Evolutionary conservation across 345 rosid species (phyloP).

Genomic region (Murraya koenigii): DNA sequence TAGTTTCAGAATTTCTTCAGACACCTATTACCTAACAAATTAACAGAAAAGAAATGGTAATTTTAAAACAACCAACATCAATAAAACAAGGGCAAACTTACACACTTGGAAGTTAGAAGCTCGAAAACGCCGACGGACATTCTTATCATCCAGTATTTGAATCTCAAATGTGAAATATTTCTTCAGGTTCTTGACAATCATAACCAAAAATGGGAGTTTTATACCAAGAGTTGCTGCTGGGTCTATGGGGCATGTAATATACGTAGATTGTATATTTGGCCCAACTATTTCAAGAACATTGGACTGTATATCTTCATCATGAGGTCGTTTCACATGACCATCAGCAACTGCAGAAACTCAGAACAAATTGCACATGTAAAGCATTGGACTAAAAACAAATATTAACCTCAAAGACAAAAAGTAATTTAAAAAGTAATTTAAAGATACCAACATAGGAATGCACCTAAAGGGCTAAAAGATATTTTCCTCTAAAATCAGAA

Average conservation of each 20-base stretch:
- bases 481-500: background rate
- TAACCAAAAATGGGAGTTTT: slow-evolving; percentile 89
- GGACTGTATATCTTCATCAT: slow-evolving; percentile 88
- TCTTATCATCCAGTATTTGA: slow-evolving; percentile 96
- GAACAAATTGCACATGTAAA: background rate
- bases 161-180: slow-evolving; percentile 95
- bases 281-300: slow-evolving; percentile 88
- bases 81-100: slow-evolving; percentile 45
- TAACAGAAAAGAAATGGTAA: background rate
- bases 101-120: slow-evolving; percentile 99
- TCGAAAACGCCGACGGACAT: slow-evolving; percentile 90
- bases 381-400: background rate
- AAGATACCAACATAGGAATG: background rate
- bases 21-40: too few relatives aligned
- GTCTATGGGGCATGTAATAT: slow-evolving; percentile 91
- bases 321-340: slow-evolving; percentile 84
- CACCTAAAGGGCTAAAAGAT: slow-evolving; percentile 11
- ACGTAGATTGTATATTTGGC: slow-evolving; percentile 81
- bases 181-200: slow-evolving; percentile 87
- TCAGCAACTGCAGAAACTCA: slow-evolving; percentile 53
- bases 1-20: background rate
- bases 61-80: background rate
- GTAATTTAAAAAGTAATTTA: background rate
- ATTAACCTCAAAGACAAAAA: background rate
- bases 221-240: slow-evolving; percentile 93